Evolutionary conservation across 305 asterid species (phyloP).

Genomic region (Fraxinus latifolia): DNA sequence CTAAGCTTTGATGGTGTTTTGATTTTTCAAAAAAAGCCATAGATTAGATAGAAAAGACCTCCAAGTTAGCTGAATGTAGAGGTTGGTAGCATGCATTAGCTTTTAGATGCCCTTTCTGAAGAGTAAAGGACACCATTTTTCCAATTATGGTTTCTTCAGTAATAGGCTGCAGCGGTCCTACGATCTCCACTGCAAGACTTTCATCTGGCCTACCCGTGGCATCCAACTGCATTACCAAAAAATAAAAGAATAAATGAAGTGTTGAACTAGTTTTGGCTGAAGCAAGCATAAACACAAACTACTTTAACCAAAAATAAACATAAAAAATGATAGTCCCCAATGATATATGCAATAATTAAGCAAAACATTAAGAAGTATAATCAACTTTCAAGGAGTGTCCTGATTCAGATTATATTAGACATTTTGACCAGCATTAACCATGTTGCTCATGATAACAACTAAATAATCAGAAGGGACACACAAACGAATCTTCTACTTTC

Average conservation of each 20-base stretch:
- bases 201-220: conserved; percentile 98
- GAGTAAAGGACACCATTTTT: conserved; percentile 76
- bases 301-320: not conserved
- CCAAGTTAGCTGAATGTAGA: conserved; percentile 79
- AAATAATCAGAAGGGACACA: not conserved
- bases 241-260: conserved; percentile 13
- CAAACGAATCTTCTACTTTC: not conserved
- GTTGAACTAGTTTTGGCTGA: conserved; percentile 3
- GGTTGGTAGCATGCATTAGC: conserved; percentile 81
- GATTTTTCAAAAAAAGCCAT: conserved; percentile 6
- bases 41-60: conserved; percentile 51
- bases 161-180: conserved; percentile 80
- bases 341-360: not conserved
- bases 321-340: conserved; percentile 2
- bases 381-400: not conserved
- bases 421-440: not conserved
- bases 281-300: conserved; percentile 16
- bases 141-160: conserved; percentile 78
- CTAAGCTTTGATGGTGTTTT: not conserved
- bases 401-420: conserved; percentile 13
- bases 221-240: conserved; percentile 70
- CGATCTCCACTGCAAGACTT: conserved; percentile 81
- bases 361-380: not conserved
- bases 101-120: conserved; percentile 96
- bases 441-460: conserved; percentile 5